These are phyloP conservation scores for Haplosporangium sp. DNA, from an alignment of 371 early-diverging fungal genomes.

Conservation along the genomic window DNA sequence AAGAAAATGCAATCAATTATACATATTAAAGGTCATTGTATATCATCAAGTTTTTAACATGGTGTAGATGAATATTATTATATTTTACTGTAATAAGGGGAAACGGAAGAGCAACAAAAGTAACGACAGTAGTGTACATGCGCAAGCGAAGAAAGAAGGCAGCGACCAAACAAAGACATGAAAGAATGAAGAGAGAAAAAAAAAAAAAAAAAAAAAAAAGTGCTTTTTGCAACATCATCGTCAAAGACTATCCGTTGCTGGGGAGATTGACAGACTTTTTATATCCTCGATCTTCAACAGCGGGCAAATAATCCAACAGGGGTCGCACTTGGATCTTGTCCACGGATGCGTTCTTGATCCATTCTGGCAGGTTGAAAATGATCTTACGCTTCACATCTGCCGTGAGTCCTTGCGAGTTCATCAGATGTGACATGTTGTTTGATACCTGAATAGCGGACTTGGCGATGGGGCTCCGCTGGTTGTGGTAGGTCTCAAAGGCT, in stretches of 20 bases:
- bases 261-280: conserved; percentile 17
- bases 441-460: conserved; percentile 21
- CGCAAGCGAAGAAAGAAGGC: too few relatives aligned
- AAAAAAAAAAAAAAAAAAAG: background rate
- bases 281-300: conserved; percentile 20
- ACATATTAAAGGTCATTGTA: too few relatives aligned
- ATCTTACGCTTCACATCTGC: conserved; percentile 38
- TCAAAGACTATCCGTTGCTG: too few relatives aligned
- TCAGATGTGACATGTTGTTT: conserved; percentile 20
- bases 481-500: conserved; percentile 20
- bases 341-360: conserved; percentile 8
- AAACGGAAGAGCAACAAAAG: too few relatives aligned
- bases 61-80: too few relatives aligned
- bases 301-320: conserved; percentile 24
- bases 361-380: conserved; percentile 31
- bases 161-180: background rate
- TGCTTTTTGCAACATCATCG: too few relatives aligned
- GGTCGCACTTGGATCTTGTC: conserved; percentile 43
- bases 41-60: too few relatives aligned
- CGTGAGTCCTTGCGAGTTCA: conserved; percentile 24
- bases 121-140: too few relatives aligned
- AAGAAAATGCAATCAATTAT: too few relatives aligned
- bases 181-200: background rate
- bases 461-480: conserved; percentile 1
- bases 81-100: too few relatives aligned